A percentile compares a stretch with the other conserved stretches of the same genome.
Evolutionary conservation across 2,329 filamentous ascomycete genomes (phyloP).

Genomic region (Calonectria honghensis): DNA sequence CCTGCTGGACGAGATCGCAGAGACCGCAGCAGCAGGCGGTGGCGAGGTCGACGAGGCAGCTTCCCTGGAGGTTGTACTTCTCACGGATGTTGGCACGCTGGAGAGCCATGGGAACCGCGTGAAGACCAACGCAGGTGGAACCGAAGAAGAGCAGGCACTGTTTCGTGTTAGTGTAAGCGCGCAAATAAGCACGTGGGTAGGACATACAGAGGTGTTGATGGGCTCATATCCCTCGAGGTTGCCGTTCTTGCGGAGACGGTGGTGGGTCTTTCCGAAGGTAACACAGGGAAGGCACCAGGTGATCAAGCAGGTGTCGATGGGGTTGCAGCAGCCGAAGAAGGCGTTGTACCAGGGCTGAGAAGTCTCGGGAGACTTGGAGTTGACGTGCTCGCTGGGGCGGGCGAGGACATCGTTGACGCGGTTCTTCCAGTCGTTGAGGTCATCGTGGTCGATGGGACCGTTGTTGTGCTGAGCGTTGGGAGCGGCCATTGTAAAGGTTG

Average conservation of each 20-base stretch:
- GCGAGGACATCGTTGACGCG: constrained; percentile 66
- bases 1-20: constrained; percentile 67
- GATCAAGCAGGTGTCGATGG: constrained; percentile 66
- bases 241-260: constrained; percentile 64
- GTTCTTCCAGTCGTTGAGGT: constrained; percentile 66
- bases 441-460: constrained; percentile 64
- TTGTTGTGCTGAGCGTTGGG: constrained; percentile 50
- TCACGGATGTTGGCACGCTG: constrained; percentile 67
- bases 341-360: constrained; percentile 62
- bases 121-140: constrained; percentile 62
- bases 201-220: constrained; percentile 67
- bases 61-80: constrained; percentile 67
- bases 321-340: constrained; percentile 67
- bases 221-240: constrained; percentile 66
- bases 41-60: constrained; percentile 64
- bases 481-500: constrained; percentile 46
- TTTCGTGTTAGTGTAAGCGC: constrained; percentile 35
- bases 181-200: not conserved
- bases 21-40: constrained; percentile 67
- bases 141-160: constrained; percentile 67
- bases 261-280: constrained; percentile 69
- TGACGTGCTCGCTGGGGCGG: constrained; percentile 64
- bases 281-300: constrained; percentile 68
- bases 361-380: constrained; percentile 63
- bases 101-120: constrained; percentile 66